Evolutionary conservation across 2,329 filamentous ascomycete species (phyloP).

Genomic region (Diaporthe ilicicola): DNA sequence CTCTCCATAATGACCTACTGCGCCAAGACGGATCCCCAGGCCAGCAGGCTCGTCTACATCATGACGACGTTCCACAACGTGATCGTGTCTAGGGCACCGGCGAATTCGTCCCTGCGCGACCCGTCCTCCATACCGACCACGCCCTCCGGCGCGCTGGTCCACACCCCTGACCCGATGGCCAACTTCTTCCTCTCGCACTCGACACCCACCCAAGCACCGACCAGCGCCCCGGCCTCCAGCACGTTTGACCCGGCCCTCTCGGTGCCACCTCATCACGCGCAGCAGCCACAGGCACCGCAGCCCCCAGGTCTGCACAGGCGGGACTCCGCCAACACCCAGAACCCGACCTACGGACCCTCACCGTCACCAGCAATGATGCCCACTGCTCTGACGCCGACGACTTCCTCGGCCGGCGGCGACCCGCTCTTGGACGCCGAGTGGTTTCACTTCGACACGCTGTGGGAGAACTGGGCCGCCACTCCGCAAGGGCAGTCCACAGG

Average conservation of each 20-base stretch:
- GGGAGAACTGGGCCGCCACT: slow-evolving; percentile 28
- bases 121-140: slow-evolving; percentile 28
- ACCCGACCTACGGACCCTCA: slow-evolving; percentile 3
- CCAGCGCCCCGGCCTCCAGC: neutral
- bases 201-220: slow-evolving; percentile 11
- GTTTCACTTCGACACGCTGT: slow-evolving; percentile 33
- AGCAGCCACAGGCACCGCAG: neutral
- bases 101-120: slow-evolving; percentile 17
- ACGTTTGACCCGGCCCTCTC: neutral
- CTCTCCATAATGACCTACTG: slow-evolving; percentile 60
- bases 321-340: slow-evolving; percentile 5
- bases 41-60: slow-evolving; percentile 58
- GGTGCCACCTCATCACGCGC: neutral
- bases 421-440: slow-evolving; percentile 27
- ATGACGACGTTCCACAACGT: slow-evolving; percentile 53
- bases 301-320: neutral
- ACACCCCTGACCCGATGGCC: slow-evolving; percentile 29
- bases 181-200: slow-evolving; percentile 30
- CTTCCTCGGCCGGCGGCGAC: slow-evolving; percentile 25
- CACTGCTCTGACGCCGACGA: slow-evolving; percentile 25
- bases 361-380: slow-evolving; percentile 22
- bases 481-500: neutral
- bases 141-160: slow-evolving; percentile 20
- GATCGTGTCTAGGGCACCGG: slow-evolving; percentile 22
- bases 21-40: slow-evolving; percentile 57